Evolutionary conservation across 495 filamentous ascomycete genomes (phyloP).

Genomic region (Astrothelium subdiscretum): DNA sequence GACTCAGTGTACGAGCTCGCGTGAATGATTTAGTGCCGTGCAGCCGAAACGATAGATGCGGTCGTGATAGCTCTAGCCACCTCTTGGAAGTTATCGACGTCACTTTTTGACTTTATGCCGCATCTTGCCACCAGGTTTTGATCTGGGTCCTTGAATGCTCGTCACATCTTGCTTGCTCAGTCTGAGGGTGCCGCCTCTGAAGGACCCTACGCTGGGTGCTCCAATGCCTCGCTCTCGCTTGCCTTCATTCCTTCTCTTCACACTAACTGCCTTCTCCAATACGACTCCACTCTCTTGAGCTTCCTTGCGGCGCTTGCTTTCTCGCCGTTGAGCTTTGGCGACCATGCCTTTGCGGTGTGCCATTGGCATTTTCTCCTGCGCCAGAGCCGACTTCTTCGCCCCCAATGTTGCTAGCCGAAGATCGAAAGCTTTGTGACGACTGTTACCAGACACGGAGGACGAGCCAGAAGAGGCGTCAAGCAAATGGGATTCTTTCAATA

Average conservation of each 20-base stretch:
- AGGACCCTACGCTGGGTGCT: conserved; percentile 65
- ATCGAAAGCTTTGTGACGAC: conserved; percentile 66
- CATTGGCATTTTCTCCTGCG: conserved; percentile 76
- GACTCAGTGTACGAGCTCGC: neutral
- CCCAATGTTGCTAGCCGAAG: conserved; percentile 70
- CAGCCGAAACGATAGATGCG: neutral
- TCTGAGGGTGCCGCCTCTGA: conserved; percentile 65
- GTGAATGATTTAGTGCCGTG: neutral
- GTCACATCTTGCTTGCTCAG: conserved; percentile 66
- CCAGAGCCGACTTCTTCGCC: conserved; percentile 58
- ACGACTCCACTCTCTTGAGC: conserved; percentile 86
- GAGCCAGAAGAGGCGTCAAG: conserved; percentile 51
- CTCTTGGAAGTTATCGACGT: neutral
- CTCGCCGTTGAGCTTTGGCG: conserved; percentile 48
- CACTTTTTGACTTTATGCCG: neutral
- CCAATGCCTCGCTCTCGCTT: conserved; percentile 57
- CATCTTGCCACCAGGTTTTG: conserved; percentile 4
- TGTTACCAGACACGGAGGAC: conserved; percentile 25
- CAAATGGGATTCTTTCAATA: conserved; percentile 86
- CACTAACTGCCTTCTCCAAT: conserved; percentile 55
- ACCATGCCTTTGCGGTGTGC: conserved; percentile 66
- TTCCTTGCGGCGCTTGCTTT: conserved; percentile 59
- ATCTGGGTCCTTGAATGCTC: conserved; percentile 44
- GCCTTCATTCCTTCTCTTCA: conserved; percentile 27
- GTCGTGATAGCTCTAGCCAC: neutral